Conservation (phyloP, 805 yeast species). For the Candida schatavii region DNA sequence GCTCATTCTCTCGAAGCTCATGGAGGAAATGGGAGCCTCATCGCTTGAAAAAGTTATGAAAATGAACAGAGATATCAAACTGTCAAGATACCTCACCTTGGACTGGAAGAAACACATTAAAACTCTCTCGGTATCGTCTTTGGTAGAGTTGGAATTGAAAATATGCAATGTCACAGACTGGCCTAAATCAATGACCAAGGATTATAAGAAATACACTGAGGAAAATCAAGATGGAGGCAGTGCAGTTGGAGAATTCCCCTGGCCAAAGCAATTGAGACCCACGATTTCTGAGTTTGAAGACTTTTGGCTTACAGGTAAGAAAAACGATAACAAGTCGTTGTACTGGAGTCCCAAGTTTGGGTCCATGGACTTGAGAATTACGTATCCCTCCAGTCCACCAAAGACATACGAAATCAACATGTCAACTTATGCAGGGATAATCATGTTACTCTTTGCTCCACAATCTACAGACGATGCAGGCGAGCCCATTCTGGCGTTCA, state of each 20-base stretch:
- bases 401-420: slow-evolving; percentile 74
- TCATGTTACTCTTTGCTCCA: slow-evolving; percentile 67
- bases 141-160: slow-evolving; percentile 38
- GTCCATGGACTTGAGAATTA: slow-evolving; percentile 71
- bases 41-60: slow-evolving; percentile 79
- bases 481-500: slow-evolving; percentile 37
- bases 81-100: slow-evolving; percentile 35
- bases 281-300: slow-evolving; percentile 39
- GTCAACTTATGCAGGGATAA: slow-evolving; percentile 77
- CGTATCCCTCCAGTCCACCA: slow-evolving; percentile 52
- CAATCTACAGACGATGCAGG: slow-evolving; percentile 31
- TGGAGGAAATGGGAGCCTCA: slow-evolving; percentile 75
- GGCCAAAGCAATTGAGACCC: slow-evolving; percentile 38
- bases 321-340: slow-evolving; percentile 40
- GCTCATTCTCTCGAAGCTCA: slow-evolving; percentile 59
- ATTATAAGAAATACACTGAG: slow-evolving; percentile 29
- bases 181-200: slow-evolving; percentile 47
- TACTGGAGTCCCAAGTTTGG: slow-evolving; percentile 85
- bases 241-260: slow-evolving; percentile 22
- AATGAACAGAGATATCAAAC: slow-evolving; percentile 78
- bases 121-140: background rate
- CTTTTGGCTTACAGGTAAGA: slow-evolving; percentile 38
- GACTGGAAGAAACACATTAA: slow-evolving; percentile 33
- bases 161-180: slow-evolving; percentile 43
- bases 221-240: slow-evolving; percentile 7